Evolutionary conservation across 139 green algal species (phyloP), one percentile per base, ranked within the genome.

Genomic region (Dunaliella sp.): DNA sequence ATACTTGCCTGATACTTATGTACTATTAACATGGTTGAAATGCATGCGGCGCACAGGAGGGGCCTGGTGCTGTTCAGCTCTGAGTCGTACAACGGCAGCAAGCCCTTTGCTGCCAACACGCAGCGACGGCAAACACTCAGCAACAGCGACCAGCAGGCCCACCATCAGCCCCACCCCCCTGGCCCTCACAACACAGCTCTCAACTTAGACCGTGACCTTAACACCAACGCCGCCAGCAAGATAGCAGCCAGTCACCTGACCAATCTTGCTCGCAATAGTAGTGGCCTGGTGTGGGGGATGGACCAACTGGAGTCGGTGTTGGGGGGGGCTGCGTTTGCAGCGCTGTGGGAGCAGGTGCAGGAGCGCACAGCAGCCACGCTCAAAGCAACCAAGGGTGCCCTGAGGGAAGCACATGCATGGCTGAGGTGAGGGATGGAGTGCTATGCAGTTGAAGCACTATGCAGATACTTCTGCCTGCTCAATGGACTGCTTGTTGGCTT

Each of bases 41-140:
- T n/a, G n/a, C n/a, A n/a, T n/a, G n/a, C n/a, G n/a, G n/a, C n/a
- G n/a, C n/a, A n/a, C 74, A 88, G 80, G 37, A 82, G 80, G 0
- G 90, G 90, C 26, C 81, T 94, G 12, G 90, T 92, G 34, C 82
- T 93, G 0, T 94, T 93, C 86, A 92, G 90, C 90, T 88, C 84
- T 0, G 87, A 92, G 76, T n/a, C 31, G 0, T 93, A 93, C 59
- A 73, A 91, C 33, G 82, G 72, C 3, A 0, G n/a, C 80, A n/a
- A 81, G 2, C 77, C 77, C 31, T 81, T 32, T 32, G 77, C 77
- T 36, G 28, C 21, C 22, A 79, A 3, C 24, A 30, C 58, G 21
- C 58, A n/a, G n/a, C n/a, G n/a, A n/a, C n/a, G n/a, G n/a, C n/a
- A n/a, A n/a, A n/a, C n/a, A n/a, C n/a, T n/a, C n/a, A n/a, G 16